Evolutionary conservation across 2,329 filamentous ascomycete species (phyloP).

Genomic region (Zasmidium citrigriseum): DNA sequence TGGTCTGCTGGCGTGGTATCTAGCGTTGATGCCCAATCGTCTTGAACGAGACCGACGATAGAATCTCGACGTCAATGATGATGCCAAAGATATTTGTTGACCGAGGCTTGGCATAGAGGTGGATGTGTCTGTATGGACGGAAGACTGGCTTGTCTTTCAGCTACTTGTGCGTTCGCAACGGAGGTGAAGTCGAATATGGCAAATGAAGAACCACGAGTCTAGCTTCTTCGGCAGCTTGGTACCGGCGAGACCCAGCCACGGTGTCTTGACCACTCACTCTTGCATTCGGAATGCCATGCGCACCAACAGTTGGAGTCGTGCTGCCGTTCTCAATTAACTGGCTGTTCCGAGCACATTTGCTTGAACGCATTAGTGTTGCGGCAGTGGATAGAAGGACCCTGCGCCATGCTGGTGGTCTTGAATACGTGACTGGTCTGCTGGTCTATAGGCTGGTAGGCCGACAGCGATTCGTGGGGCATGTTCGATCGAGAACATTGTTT

Average conservation of each 20-base stretch:
- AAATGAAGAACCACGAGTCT: not conserved
- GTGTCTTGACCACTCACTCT: not conserved
- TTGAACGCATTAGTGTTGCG: not conserved
- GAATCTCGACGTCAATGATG: not conserved
- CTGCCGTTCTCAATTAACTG: not conserved
- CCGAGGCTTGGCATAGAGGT: not conserved
- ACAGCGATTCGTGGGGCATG: no score
- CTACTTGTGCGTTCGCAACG: not conserved
- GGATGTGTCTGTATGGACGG: not conserved
- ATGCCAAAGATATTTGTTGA: not conserved
- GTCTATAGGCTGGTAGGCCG: not conserved
- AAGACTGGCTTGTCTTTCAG: not conserved
- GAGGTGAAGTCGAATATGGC: not conserved
- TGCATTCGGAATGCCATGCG: not conserved
- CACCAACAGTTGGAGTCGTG: not conserved
- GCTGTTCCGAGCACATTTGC: not conserved
- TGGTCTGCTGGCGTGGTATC: not conserved
- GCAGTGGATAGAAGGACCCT: not conserved
- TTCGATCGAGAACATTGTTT: no score
- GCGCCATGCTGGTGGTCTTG: not conserved
- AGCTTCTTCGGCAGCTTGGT: not conserved
- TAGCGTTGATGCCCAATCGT: not conserved
- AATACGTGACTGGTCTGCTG: no score
- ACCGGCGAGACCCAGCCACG: not conserved
- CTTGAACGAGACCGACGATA: not conserved